Conservation (phyloP, 1,139 yeast species). For the Scheffersomyces cryptocercus region DNA sequence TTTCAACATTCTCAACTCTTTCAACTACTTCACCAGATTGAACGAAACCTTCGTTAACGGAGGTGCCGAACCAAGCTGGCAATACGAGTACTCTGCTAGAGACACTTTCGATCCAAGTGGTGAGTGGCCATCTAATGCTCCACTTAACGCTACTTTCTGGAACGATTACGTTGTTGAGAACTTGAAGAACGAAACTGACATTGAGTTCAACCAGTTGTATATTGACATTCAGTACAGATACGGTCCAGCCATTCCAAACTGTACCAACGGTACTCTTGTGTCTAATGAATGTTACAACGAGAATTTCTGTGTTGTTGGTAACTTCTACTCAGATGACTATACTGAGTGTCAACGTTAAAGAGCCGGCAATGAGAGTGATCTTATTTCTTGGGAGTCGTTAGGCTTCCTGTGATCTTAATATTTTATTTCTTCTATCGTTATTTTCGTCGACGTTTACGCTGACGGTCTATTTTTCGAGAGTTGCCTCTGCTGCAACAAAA, state of each 20-base stretch:
- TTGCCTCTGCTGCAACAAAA: neutral
- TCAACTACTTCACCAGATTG: constrained; percentile 54
- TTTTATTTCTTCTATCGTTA: neutral
- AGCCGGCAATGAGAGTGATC: constrained; percentile 3
- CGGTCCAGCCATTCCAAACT: constrained; percentile 51
- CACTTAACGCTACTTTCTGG: constrained; percentile 64
- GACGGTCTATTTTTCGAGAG: neutral
- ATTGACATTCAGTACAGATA: constrained; percentile 49
- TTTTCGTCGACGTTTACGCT: neutral
- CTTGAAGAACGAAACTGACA: constrained; percentile 34
- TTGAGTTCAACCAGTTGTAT: constrained; percentile 48
- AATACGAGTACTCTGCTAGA: constrained; percentile 56
- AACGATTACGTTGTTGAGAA: constrained; percentile 38
- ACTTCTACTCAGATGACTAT: constrained; percentile 17
- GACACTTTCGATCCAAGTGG: constrained; percentile 45
- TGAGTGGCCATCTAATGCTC: constrained; percentile 52
- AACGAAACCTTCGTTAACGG: constrained; percentile 52
- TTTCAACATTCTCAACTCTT: constrained; percentile 60
- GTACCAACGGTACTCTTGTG: constrained; percentile 34
- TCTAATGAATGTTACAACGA: constrained; percentile 37
- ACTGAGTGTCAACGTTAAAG: constrained; percentile 10
- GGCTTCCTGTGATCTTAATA: no score
- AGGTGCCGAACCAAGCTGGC: constrained; percentile 56
- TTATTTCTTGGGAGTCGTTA: constrained; percentile 1
- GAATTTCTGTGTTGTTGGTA: constrained; percentile 45